These are phyloP conservation scores for Pichia sp. DNA, from an alignment of 1,139 yeast species.

Conservation along the genomic window DNA sequence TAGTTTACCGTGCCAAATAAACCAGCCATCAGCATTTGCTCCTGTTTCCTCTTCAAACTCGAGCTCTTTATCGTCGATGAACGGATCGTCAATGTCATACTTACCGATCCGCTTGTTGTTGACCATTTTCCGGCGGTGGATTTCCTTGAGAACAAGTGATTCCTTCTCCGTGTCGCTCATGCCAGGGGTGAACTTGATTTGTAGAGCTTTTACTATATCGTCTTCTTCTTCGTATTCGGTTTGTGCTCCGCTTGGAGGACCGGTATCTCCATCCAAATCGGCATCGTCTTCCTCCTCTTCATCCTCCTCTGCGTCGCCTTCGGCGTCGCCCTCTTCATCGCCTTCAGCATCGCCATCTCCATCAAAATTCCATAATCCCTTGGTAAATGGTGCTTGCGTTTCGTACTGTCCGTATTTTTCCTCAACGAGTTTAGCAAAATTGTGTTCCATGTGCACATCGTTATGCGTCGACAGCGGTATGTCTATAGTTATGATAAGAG, in stretches of 20 bases:
- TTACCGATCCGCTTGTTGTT: conserved; percentile 75
- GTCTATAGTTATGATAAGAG: conserved; percentile 16
- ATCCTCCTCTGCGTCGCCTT: conserved; percentile 31
- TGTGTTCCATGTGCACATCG: conserved; percentile 31
- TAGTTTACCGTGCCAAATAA: conserved; percentile 91
- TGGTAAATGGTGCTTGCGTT: conserved; percentile 61
- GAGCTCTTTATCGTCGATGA: conserved; percentile 90
- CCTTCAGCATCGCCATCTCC: conserved; percentile 62
- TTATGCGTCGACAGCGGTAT: conserved; percentile 22
- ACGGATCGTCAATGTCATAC: conserved; percentile 91
- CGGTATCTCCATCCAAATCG: conserved; percentile 30
- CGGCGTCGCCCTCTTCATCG: conserved; percentile 50
- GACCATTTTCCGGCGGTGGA: conserved; percentile 46
- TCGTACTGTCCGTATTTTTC: conserved; percentile 80
- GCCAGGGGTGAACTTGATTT: conserved; percentile 30
- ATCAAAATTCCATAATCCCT: conserved; percentile 40
- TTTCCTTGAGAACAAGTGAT: conserved; percentile 31
- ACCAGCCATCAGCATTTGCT: conserved; percentile 91
- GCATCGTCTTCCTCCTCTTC: conserved; percentile 29
- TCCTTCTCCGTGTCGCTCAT: conserved; percentile 32
- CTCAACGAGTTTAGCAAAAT: conserved; percentile 75
- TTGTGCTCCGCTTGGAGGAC: conserved; percentile 21
- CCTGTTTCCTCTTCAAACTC: conserved; percentile 92
- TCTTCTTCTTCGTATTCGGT: conserved; percentile 22
- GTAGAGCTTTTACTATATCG: conserved; percentile 26